Evolutionary conservation across 352 stramenopile genomes (phyloP).

Genomic region (Achlya hypogyna): DNA sequence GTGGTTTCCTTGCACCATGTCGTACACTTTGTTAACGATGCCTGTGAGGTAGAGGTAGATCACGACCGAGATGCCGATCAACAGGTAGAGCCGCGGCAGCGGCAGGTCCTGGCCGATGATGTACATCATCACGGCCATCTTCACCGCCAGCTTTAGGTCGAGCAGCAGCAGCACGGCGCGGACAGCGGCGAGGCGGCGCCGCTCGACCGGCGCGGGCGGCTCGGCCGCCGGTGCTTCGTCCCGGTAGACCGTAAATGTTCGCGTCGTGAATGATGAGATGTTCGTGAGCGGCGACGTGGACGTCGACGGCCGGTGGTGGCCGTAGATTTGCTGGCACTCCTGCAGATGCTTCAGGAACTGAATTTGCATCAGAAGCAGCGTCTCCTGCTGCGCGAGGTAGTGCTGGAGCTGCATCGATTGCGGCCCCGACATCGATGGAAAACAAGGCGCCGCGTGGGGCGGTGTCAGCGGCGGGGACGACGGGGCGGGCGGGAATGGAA

Average conservation of each 20-base stretch:
- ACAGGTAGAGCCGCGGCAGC: conserved; percentile 59
- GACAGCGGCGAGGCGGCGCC: conserved; percentile 8
- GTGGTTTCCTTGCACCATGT: conserved; percentile 33
- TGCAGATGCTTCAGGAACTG: conserved; percentile 40
- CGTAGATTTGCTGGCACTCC: conserved; percentile 16
- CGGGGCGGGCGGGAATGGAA: background rate
- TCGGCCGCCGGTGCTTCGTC: background rate
- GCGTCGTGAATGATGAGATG: background rate
- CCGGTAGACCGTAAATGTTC: background rate
- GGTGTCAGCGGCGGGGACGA: background rate
- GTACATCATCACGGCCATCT: conserved; percentile 85
- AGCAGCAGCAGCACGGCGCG: conserved; percentile 53
- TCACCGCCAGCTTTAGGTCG: conserved; percentile 66
- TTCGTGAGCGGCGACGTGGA: background rate
- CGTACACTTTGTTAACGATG: conserved; percentile 74
- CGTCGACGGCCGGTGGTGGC: background rate
- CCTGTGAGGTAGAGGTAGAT: conserved; percentile 74
- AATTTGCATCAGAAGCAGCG: conserved; percentile 67
- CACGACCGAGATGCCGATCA: conserved; percentile 58
- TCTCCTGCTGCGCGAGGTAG: conserved; percentile 68
- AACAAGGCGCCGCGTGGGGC: background rate
- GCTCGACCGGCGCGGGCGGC: background rate
- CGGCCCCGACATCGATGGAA: background rate
- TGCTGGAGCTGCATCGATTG: conserved; percentile 28
- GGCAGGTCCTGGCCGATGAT: conserved; percentile 81